These are phyloP conservation scores for Bauhinia variegata DNA, from an alignment of 306 rosid genomes.

Conservation along the genomic window DNA sequence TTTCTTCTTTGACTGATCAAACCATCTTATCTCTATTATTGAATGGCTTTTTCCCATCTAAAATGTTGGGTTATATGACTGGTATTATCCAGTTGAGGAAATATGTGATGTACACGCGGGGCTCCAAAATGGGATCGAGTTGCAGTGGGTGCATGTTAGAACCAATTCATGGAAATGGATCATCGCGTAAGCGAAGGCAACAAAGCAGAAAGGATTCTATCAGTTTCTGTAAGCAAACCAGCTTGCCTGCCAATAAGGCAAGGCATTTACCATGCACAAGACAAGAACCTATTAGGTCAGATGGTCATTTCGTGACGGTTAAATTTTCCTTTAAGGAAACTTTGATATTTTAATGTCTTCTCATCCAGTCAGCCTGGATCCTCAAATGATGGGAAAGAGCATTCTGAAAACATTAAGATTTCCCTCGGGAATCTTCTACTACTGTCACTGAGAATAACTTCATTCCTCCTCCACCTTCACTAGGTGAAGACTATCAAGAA, in stretches of 20 bases:
- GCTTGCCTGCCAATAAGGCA: slow-evolving; percentile 59
- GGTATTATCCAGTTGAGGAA: slow-evolving; percentile 74
- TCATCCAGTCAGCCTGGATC: slow-evolving; percentile 57
- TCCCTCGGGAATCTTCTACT: slow-evolving; percentile 44
- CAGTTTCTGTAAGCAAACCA: slow-evolving; percentile 47
- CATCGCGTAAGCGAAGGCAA: slow-evolving; percentile 52
- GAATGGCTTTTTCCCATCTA: slow-evolving; percentile 6
- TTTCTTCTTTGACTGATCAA: slow-evolving; percentile 32
- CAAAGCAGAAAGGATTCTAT: slow-evolving; percentile 47
- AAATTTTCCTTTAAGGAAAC: too few species aligned
- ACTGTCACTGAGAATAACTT: slow-evolving; percentile 46
- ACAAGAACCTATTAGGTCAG: too few species aligned
- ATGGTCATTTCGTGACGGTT: too few species aligned
- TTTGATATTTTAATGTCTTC: slow-evolving; percentile 6
- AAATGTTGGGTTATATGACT: slow-evolving; percentile 37
- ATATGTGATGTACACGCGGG: slow-evolving; percentile 86
- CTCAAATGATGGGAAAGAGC: slow-evolving; percentile 37
- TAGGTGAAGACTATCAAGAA: slow-evolving; percentile 82
- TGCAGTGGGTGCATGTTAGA: slow-evolving; percentile 54
- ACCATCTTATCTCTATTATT: slow-evolving; percentile 21
- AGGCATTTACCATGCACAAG: slow-evolving; percentile 22
- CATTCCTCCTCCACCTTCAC: slow-evolving; percentile 79
- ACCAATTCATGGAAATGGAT: slow-evolving; percentile 48
- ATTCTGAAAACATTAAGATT: slow-evolving; percentile 37
- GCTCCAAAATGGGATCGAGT: slow-evolving; percentile 45